A percentile compares a stretch with the other conserved stretches of the same genome.
Evolutionary conservation across 805 yeast genomes (phyloP).

Genomic region (Saccharomycopsis fermentans): DNA sequence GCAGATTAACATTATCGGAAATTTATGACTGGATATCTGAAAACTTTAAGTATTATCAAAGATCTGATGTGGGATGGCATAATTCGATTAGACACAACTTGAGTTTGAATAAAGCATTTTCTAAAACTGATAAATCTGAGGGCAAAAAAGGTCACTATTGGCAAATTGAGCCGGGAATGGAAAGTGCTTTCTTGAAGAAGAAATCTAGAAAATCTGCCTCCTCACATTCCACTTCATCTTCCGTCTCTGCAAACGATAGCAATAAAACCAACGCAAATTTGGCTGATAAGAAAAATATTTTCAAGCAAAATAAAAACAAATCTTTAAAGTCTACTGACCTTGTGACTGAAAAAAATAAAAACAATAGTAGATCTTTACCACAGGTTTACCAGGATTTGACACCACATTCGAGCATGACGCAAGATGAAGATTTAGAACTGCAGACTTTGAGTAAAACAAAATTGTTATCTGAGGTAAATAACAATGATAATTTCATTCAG

Average conservation of each 20-base stretch:
- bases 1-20: slow-evolving; percentile 68
- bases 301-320: not conserved
- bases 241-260: not conserved
- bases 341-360: not conserved
- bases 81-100: slow-evolving; percentile 92
- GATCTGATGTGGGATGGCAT: slow-evolving; percentile 93
- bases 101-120: slow-evolving; percentile 85
- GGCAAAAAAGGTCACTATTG: slow-evolving; percentile 86
- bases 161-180: slow-evolving; percentile 79
- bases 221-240: not conserved
- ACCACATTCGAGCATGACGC: slow-evolving; percentile 17
- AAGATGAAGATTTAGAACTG: slow-evolving; percentile 2
- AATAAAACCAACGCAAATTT: slow-evolving; percentile 3
- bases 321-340: not conserved
- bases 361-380: not conserved
- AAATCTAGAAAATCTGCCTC: slow-evolving; percentile 27
- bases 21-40: slow-evolving; percentile 88
- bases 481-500: not conserved
- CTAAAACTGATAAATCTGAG: slow-evolving; percentile 82
- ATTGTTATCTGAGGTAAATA: slow-evolving; percentile 17
- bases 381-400: slow-evolving; percentile 13
- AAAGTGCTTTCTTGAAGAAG: slow-evolving; percentile 65
- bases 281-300: slow-evolving; percentile 6
- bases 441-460: slow-evolving; percentile 6
- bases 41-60: slow-evolving; percentile 73